Evolutionary conservation across 2,329 filamentous ascomycete species (phyloP).

Genomic region (Balansia obtecta): DNA sequence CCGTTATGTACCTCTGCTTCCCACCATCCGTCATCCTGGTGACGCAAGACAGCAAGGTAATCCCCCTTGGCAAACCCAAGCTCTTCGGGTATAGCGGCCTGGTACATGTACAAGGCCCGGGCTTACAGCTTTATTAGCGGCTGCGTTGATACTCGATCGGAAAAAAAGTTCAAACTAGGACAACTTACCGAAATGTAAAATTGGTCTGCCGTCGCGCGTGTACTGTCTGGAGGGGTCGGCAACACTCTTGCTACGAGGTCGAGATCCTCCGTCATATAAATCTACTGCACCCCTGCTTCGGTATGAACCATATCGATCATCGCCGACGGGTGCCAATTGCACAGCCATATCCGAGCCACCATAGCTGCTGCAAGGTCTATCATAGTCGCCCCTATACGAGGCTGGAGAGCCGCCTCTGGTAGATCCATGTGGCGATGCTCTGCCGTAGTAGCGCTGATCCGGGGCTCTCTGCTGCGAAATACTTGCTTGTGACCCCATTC

Average conservation of each 20-base stretch:
- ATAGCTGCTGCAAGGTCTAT: slow-evolving; percentile 39
- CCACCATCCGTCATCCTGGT: slow-evolving; percentile 99
- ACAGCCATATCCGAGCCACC: slow-evolving; percentile 49
- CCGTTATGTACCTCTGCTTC: slow-evolving; percentile 81
- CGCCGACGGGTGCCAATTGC: slow-evolving; percentile 46
- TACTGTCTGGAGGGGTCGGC: slow-evolving; percentile 73
- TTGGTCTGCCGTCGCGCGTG: slow-evolving; percentile 73
- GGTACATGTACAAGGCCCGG: slow-evolving; percentile 86
- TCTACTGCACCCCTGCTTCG: slow-evolving; percentile 41
- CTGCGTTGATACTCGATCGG: neutral
- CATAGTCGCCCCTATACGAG: slow-evolving; percentile 30
- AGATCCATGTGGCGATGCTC: slow-evolving; percentile 37
- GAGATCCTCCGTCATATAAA: slow-evolving; percentile 40
- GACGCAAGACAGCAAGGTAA: slow-evolving; percentile 70
- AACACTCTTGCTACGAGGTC: slow-evolving; percentile 68
- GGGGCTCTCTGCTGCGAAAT: slow-evolving; percentile 32
- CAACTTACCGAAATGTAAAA: slow-evolving; percentile 84
- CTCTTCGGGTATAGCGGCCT: slow-evolving; percentile 90
- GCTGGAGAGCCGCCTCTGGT: slow-evolving; percentile 35
- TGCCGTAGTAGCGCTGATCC: slow-evolving; percentile 37
- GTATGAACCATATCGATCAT: slow-evolving; percentile 47
- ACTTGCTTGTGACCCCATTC: slow-evolving; percentile 25
- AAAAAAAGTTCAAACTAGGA: slow-evolving; percentile 7
- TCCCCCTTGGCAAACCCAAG: slow-evolving; percentile 88
- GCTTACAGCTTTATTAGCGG: slow-evolving; percentile 38